Evolutionary conservation across 257 asterid species (phyloP).

Genomic region (Solanum chilense): DNA sequence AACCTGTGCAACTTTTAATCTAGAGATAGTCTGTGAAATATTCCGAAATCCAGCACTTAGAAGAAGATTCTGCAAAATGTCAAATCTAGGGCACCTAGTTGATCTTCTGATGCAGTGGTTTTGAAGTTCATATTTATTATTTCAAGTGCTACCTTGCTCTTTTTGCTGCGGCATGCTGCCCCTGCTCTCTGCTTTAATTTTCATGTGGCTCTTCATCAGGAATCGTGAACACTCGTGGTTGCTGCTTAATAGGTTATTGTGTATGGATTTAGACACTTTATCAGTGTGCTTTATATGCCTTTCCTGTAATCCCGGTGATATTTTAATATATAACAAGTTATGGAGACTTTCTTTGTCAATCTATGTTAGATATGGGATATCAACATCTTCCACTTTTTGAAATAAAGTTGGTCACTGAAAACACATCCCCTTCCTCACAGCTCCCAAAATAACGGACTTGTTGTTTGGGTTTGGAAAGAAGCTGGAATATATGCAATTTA

Average conservation of each 20-base stretch:
- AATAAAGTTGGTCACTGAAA: neutral
- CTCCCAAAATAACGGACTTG: neutral
- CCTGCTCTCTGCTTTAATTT: neutral
- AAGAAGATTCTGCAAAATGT: neutral
- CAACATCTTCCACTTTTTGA: neutral
- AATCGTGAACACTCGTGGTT: neutral
- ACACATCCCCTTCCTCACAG: neutral
- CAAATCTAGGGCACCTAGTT: neutral
- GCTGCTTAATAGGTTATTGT: neutral
- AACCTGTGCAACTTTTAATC: neutral
- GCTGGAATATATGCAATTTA: neutral
- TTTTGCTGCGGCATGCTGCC: neutral
- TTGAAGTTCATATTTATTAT: neutral
- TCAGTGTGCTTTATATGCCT: neutral
- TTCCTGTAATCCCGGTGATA: neutral
- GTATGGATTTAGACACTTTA: neutral
- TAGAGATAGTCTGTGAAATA: neutral
- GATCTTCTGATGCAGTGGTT: neutral
- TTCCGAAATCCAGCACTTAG: neutral
- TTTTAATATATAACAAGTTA: neutral
- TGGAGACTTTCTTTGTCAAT: neutral
- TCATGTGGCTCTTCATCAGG: neutral
- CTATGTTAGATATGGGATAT: neutral
- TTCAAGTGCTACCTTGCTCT: neutral
- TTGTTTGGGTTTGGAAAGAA: neutral